Percentiles rank a stretch among this genome's conserved stretches.
These are phyloP conservation scores for Parasitella parasitica DNA, from an alignment of 371 early-diverging fungal genomes.

Conservation along the genomic window DNA sequence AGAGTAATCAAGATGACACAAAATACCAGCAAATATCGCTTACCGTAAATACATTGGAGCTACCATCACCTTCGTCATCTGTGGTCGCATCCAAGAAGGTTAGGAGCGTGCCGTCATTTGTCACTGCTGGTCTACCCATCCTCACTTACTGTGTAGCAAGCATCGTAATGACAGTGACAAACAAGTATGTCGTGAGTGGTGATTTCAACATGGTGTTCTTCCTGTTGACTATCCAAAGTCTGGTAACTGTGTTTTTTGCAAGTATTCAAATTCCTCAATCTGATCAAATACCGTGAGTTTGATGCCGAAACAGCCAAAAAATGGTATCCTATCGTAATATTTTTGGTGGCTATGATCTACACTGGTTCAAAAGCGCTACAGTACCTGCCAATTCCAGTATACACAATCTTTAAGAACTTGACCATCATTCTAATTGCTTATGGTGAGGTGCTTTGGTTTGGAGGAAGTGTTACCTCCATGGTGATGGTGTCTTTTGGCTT, in stretches of 20 bases:
- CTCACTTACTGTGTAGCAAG: constrained; percentile 86
- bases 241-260: constrained; percentile 42
- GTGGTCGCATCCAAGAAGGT: constrained; percentile 24
- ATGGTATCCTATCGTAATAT: constrained; percentile 89
- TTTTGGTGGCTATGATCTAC: constrained; percentile 96
- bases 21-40: background rate
- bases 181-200: constrained; percentile 91
- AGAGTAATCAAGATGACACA: constrained; percentile 5
- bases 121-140: constrained; percentile 58
- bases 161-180: constrained; percentile 95
- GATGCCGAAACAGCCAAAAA: constrained; percentile 63
- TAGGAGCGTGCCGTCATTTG: constrained; percentile 11
- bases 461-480: constrained; percentile 72
- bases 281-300: constrained; percentile 68
- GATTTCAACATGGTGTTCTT: constrained; percentile 91
- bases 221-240: constrained; percentile 74
- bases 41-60: constrained; percentile 18
- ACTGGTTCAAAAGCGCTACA: constrained; percentile 95
- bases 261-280: constrained; percentile 61
- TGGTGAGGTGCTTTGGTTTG: constrained; percentile 86
- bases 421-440: constrained; percentile 97
- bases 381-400: constrained; percentile 92
- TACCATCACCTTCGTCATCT: background rate
- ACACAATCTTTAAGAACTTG: constrained; percentile 98
- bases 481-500: constrained; percentile 86